Base-by-base conservation (phyloP, 768 basidiomycete genomes). In the Boletus pseudo-olivaceus region DNA sequence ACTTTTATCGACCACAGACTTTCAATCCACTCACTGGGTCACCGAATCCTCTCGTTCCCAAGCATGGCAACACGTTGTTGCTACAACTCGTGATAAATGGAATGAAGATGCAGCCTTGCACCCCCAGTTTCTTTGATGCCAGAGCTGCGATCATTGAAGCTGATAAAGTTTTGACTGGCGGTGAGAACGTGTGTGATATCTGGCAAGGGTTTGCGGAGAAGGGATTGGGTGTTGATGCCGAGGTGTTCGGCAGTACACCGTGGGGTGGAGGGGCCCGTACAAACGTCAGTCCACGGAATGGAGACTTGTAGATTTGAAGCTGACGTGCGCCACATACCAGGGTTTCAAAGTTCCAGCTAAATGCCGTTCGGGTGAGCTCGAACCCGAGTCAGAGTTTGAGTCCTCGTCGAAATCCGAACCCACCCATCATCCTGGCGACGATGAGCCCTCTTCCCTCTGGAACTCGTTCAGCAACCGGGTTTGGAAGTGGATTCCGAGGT, bases 81-180 rank as follows among this genome's bases (percentile, higher is more conserved):
- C 71, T 92, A 11, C 90, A 92, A 78, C 84, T 98, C 42, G 87
- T 97, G 40, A 51, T 98, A 27, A 86, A 88, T 67, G 94, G 80
- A 10, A 96, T 99, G 94, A 98, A 98, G 79, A 76, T 97, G 41
- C 95, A 98, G 67, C 84, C 87, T 4, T 99, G 96, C 75, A 80
- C 87, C 27, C 96, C 96, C n/a, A 80, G 78, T 41, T 95, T 96
- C 85, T 90, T 93, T 64, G 85, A 93, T 52, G 89, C 93, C n/a
- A 84, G 93, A 55, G 85, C 88, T 68, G 90, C 93, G 15, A 93
- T 96, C 69, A 83, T 96, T 59, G 85, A 92, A 60, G 94, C 96
- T 20, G 34, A 96, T 67, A 75, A 90, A 67, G 72, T 88, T 38
- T 78, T 95, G 51, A 97, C 94, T 6, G 90, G 85, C 17, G 94